Percentiles rank a stretch among this genome's conserved stretches.
phyloP scores from a whole-genome alignment of 2,329 filamentous ascomycete genomes.

The Diaporthe citrichinensis region DNA sequence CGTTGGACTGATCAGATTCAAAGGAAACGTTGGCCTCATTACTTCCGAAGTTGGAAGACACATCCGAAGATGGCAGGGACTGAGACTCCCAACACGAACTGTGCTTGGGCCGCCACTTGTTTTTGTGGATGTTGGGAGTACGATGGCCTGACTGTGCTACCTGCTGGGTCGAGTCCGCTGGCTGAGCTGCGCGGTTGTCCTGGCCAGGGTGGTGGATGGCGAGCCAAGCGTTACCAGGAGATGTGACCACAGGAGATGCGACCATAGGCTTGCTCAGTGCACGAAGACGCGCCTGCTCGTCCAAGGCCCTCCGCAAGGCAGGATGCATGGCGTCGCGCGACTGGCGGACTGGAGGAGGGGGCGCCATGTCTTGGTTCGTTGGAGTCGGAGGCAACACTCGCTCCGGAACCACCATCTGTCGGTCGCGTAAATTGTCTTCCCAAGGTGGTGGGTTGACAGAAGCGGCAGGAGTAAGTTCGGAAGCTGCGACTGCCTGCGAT shows the following conservation, averaged over 20 bases:
- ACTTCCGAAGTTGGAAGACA: constrained; percentile 10
- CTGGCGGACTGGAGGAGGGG: not conserved
- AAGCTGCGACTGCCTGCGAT: not conserved
- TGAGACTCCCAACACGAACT: constrained; percentile 30
- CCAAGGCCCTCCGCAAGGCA: not conserved
- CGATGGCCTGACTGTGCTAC: not conserved
- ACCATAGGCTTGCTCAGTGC: not conserved
- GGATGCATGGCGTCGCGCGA: not conserved
- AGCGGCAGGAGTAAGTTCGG: not conserved
- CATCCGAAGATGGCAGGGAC: constrained; percentile 33
- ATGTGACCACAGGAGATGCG: not conserved
- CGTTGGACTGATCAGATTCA: not conserved
- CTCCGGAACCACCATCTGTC: not conserved
- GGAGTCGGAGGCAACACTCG: not conserved
- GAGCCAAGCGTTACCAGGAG: not conserved
- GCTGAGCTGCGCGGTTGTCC: not conserved
- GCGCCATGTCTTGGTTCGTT: too few species aligned
- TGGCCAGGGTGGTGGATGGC: not conserved
- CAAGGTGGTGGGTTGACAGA: not conserved
- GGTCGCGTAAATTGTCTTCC: not conserved
- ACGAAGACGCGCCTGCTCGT: not conserved
- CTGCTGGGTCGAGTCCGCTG: not conserved
- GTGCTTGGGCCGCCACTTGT: constrained; percentile 34
- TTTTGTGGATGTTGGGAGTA: not conserved
- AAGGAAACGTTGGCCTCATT: not conserved